Base-by-base conservation (phyloP, 768 basidiomycete genomes). In the Coprinopsis marcescibilis region DNA sequence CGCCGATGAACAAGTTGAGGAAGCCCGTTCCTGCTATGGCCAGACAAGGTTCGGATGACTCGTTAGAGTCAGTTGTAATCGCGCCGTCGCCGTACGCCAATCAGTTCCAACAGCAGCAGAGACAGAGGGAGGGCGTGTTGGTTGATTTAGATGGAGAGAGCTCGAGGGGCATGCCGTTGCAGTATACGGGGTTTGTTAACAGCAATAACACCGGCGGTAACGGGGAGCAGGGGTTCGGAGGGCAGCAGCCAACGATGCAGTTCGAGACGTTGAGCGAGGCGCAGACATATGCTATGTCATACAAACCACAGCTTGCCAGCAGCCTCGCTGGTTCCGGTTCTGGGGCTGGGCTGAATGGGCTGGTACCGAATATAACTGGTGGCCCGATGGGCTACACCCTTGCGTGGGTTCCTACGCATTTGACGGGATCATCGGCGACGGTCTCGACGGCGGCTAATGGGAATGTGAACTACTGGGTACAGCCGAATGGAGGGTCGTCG, bases 21-120 rank as follows among this genome's bases (percentile, higher is more conserved):
- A 48, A 48, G 39, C 41, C 27, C 32, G 36, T 32, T 32, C 20
- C 14, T 21, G 27, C 29, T 19, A 11, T 41, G 14, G 24, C 25
- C n/a, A 34, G 19, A 20, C 17, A 40, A 13, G 3, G 13, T 11
- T 48, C 46, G 3, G 46, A 48, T n/a, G 46, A 48, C 27, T 33
- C 46, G 10, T 13, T 48, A 27, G 36, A 25, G n/a, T 48, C 47
- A 12, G 27, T 49, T 6, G 48, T 44, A 6, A 49, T 49, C 20
- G 33, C 43, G 13, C 48, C 48, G 26, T 43, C 27, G 38, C 26
- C 23, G n/a, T n/a, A n/a, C n/a, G n/a, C n/a, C n/a, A n/a, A n/a
- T n/a, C n/a, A n/a, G n/a, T n/a, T n/a, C n/a, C n/a, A n/a, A 32
- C 29, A 32, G 8, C 29, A 32, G 29, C n/a, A 8, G 29, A 32